These are phyloP conservation scores for Saccharomyces mikatae DNA, from an alignment of 805 yeast genomes.

Conservation along the genomic window DNA sequence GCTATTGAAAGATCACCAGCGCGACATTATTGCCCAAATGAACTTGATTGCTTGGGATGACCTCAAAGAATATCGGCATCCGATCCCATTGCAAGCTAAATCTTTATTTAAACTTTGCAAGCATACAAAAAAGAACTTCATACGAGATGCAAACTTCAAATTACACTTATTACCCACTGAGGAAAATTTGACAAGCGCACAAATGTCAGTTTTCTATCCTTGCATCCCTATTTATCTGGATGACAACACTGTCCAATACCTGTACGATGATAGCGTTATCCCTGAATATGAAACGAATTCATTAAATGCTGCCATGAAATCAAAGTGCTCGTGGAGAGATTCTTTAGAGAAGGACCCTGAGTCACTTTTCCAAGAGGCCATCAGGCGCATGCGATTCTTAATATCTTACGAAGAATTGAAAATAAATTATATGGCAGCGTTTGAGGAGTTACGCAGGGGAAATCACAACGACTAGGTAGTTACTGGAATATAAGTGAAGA, in stretches of 20 bases:
- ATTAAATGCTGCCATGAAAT: neutral
- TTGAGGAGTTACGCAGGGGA: neutral
- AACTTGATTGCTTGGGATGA: neutral
- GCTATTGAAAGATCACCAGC: neutral
- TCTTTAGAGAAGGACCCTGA: neutral
- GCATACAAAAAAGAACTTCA: neutral
- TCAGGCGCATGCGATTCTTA: neutral
- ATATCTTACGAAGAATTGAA: neutral
- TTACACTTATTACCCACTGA: neutral
- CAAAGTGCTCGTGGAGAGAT: neutral
- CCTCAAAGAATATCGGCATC: neutral
- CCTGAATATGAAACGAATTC: neutral
- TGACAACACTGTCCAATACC: neutral
- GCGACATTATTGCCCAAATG: neutral
- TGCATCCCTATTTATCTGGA: neutral
- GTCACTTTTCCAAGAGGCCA: neutral
- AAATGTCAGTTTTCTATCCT: neutral
- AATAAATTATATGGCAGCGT: neutral
- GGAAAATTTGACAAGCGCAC: neutral
- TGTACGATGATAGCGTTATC: neutral
- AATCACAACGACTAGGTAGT: neutral
- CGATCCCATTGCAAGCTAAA: neutral
- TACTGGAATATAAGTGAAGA: neutral
- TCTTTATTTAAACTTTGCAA: neutral
- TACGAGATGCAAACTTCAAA: neutral